Conservation (phyloP, 2,329 filamentous ascomycete species). For the Trichoderma sp. region DNA sequence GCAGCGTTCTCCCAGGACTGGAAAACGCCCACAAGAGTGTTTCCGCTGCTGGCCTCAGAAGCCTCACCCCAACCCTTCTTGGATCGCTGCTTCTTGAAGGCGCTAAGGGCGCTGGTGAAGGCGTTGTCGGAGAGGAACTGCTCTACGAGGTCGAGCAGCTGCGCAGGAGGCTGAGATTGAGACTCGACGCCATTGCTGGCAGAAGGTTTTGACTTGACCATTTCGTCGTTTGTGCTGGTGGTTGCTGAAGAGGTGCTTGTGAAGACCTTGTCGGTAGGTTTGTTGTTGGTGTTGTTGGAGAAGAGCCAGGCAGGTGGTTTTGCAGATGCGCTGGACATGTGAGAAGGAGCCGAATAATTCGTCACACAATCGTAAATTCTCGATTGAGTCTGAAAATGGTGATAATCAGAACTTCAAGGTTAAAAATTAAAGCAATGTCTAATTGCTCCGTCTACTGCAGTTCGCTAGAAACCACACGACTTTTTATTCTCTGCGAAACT, state of each 20-base stretch:
- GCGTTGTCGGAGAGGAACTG: constrained; percentile 64
- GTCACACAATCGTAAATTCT: not conserved
- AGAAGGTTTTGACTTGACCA: constrained; percentile 34
- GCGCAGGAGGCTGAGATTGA: constrained; percentile 44
- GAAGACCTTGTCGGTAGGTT: constrained; percentile 2
- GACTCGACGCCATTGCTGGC: constrained; percentile 25
- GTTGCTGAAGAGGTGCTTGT: constrained; percentile 11
- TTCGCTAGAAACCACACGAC: not conserved
- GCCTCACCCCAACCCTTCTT: constrained; percentile 48
- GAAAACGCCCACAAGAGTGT: constrained; percentile 48
- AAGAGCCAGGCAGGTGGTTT: constrained; percentile 44
- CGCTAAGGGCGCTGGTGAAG: constrained; percentile 59
- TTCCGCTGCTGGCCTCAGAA: constrained; percentile 27
- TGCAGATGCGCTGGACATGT: constrained; percentile 12
- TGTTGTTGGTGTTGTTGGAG: constrained; percentile 37
- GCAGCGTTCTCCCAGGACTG: constrained; percentile 46
- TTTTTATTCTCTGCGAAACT: not conserved
- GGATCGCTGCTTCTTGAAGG: constrained; percentile 61
- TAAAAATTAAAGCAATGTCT: not conserved
- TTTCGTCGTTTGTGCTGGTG: constrained; percentile 28
- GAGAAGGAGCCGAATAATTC: not conserved
- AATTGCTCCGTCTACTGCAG: not conserved
- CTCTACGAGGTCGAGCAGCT: constrained; percentile 65
- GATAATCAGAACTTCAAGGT: not conserved
- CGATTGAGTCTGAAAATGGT: not conserved